phyloP scores from a whole-genome alignment of 2,329 filamentous ascomycete species.

The Aureobasidium sp. region DNA sequence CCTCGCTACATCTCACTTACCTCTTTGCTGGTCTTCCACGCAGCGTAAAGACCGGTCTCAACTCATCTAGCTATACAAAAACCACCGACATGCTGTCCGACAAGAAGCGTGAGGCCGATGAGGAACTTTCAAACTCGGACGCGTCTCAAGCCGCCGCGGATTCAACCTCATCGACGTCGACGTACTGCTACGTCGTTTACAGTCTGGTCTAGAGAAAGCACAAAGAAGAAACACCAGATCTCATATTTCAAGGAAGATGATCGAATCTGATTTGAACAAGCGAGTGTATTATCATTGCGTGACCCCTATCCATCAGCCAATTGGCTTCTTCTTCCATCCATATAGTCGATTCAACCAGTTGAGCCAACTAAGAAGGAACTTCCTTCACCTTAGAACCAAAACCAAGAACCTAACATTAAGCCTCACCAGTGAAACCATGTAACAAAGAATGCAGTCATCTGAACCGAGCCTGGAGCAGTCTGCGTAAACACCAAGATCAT shows the following conservation, averaged over 20 bases:
- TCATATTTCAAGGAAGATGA: not conserved
- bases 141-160: too few species aligned
- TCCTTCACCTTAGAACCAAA: not conserved
- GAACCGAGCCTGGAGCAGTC: not conserved
- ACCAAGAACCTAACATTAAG: not conserved
- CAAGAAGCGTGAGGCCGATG: too few species aligned
- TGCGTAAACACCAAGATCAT: not conserved
- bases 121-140: too few species aligned
- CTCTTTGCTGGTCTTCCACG: not conserved
- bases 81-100: too few species aligned
- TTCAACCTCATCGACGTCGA: too few species aligned
- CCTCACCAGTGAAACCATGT: not conserved
- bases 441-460: not conserved
- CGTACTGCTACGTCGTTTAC: too few species aligned
- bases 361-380: not conserved
- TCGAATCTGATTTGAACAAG: not conserved
- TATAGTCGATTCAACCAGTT: not conserved
- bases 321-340: not conserved
- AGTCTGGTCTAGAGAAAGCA: too few species aligned
- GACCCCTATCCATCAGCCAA: not conserved
- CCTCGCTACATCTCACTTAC: not conserved
- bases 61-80: too few species aligned
- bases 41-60: too few species aligned
- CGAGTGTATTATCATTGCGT: not conserved
- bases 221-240: too few species aligned